phyloP scores from a whole-genome alignment of 2,329 filamentous ascomycete genomes.

The Penicillium polonicum region DNA sequence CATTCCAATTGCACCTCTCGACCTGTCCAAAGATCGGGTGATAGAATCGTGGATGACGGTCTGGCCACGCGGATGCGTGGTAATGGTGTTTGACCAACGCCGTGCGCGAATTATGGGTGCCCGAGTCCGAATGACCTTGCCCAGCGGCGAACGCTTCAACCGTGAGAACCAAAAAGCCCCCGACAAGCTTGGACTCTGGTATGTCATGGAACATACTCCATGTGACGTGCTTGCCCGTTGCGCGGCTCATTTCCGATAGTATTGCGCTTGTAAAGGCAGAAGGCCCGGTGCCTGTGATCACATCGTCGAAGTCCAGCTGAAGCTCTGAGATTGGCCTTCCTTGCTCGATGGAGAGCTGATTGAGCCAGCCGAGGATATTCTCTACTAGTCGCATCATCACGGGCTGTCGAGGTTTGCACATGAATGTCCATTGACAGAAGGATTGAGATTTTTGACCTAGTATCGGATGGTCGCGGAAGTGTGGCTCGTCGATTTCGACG shows the following conservation, averaged over 20 bases:
- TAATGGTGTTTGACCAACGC: slow-evolving; percentile 73
- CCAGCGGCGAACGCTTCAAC: slow-evolving; percentile 72
- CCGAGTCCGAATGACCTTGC: slow-evolving; percentile 70
- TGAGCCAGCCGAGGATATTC: slow-evolving; percentile 66
- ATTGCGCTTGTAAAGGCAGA: slow-evolving; percentile 68
- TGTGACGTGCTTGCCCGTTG: slow-evolving; percentile 48
- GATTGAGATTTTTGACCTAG: slow-evolving; percentile 67
- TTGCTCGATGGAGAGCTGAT: slow-evolving; percentile 59
- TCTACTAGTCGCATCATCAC: slow-evolving; percentile 69
- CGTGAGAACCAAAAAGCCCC: slow-evolving; percentile 64
- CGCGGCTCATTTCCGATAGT: slow-evolving; percentile 61
- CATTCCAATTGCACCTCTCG: slow-evolving; percentile 68
- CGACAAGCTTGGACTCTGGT: slow-evolving; percentile 63
- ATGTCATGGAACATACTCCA: slow-evolving; percentile 68
- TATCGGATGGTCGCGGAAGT: slow-evolving; percentile 62
- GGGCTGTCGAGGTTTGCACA: slow-evolving; percentile 64
- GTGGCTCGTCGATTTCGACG: slow-evolving; percentile 69
- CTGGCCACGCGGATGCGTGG: slow-evolving; percentile 70
- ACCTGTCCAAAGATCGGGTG: slow-evolving; percentile 70
- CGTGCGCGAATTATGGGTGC: slow-evolving; percentile 64
- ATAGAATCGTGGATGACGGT: slow-evolving; percentile 62
- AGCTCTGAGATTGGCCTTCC: slow-evolving; percentile 59
- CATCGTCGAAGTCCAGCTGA: slow-evolving; percentile 68
- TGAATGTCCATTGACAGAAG: slow-evolving; percentile 75
- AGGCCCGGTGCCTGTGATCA: slow-evolving; percentile 70